These are phyloP conservation scores for Abelmoschus esculentus DNA, from an alignment of 345 rosid species.

Conservation along the genomic window DNA sequence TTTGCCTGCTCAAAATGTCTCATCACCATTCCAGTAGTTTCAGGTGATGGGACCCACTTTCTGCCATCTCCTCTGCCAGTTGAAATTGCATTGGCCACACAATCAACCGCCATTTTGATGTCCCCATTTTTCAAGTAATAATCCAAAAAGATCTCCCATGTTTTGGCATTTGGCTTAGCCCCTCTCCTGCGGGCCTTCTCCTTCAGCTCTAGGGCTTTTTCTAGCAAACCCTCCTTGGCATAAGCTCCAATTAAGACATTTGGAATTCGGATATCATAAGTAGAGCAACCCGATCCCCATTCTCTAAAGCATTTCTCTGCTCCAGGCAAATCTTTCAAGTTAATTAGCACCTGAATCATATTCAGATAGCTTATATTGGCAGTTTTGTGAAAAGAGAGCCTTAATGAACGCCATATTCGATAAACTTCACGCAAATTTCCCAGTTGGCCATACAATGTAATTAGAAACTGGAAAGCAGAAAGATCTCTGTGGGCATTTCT, in stretches of 20 bases:
- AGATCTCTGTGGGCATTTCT: conserved; percentile 40
- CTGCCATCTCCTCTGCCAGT: conserved; percentile 60
- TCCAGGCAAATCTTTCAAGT: conserved; percentile 80
- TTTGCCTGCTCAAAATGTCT: conserved; percentile 53
- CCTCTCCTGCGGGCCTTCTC: conserved; percentile 61
- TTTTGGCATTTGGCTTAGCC: conserved; percentile 65
- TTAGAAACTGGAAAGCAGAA: conserved; percentile 69
- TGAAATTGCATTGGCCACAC: conserved; percentile 57
- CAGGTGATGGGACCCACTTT: conserved; percentile 74
- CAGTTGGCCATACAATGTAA: conserved; percentile 62
- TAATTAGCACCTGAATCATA: conserved; percentile 80
- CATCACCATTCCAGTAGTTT: conserved; percentile 48
- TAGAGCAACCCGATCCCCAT: conserved; percentile 59
- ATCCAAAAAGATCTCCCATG: conserved; percentile 72
- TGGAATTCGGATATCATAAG: conserved; percentile 63
- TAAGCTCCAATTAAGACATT: conserved; percentile 72
- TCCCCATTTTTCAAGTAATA: conserved; percentile 54
- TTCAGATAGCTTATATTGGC: conserved; percentile 76
- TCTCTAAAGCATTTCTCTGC: conserved; percentile 88
- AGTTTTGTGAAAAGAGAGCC: conserved; percentile 72
- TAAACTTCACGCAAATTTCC: conserved; percentile 75
- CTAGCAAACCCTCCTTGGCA: conserved; percentile 44
- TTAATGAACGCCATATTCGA: conserved; percentile 86
- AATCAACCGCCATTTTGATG: conserved; percentile 46
- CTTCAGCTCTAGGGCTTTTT: conserved; percentile 65